Evolutionary conservation across 2,329 filamentous ascomycete species (phyloP).

Genomic region (Alternaria gaisen): DNA sequence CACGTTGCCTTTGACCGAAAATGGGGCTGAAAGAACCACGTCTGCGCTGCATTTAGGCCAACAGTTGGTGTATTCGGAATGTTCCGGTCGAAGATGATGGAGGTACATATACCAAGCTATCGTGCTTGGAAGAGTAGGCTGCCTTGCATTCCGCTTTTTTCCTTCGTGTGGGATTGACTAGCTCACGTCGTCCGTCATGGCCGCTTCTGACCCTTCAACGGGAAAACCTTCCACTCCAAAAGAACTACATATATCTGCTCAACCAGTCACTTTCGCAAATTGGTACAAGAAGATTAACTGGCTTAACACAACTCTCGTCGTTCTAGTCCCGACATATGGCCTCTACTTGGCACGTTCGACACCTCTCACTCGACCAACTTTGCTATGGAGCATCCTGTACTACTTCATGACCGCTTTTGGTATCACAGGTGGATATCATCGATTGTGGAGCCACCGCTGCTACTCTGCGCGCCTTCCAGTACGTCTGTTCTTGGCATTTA

Average conservation of each 20-base stretch:
- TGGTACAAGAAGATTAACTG: conserved; percentile 94
- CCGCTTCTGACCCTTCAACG: neutral
- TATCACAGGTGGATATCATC: conserved; percentile 66
- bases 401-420: conserved; percentile 85
- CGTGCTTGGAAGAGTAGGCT: neutral
- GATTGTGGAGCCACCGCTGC: conserved; percentile 71
- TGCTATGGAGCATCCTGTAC: conserved; percentile 76
- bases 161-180: neutral
- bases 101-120: conserved; percentile 15
- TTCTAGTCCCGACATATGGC: conserved; percentile 77
- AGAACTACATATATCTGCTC: conserved; percentile 28
- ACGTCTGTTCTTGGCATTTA: conserved; percentile 57
- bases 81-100: conserved; percentile 2
- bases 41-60: conserved; percentile 8
- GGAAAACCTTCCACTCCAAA: conserved; percentile 7
- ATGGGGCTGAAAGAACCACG: conserved; percentile 11
- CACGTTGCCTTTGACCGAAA: conserved; percentile 7
- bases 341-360: conserved; percentile 79
- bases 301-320: conserved; percentile 83
- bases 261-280: conserved; percentile 61
- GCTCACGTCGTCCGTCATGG: conserved; percentile 10
- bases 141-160: neutral
- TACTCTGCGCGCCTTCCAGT: conserved; percentile 56
- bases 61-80: conserved; percentile 13
- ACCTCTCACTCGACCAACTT: conserved; percentile 74